A percentile compares a stretch with the other conserved stretches of the same genome.
phyloP scores from a whole-genome alignment of 2,329 filamentous ascomycete genomes.

The Delphinella strobiligena region DNA sequence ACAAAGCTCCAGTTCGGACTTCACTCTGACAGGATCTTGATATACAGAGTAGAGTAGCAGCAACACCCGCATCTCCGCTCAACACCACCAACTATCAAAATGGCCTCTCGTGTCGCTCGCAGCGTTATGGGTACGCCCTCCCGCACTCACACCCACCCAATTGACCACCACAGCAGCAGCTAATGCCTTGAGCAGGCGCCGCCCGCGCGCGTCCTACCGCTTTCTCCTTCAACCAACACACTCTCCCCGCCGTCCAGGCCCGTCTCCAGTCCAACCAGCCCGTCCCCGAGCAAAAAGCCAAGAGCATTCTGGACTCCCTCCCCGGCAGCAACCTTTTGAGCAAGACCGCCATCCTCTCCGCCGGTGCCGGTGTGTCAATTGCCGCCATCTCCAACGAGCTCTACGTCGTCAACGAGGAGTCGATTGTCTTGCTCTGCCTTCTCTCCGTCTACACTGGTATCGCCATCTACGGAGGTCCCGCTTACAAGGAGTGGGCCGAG shows the following conservation, averaged over 20 bases:
- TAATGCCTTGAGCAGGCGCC: slow-evolving; percentile 51
- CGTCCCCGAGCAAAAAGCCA: slow-evolving; percentile 92
- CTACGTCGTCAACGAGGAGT: slow-evolving; percentile 99
- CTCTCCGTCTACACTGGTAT: slow-evolving; percentile 85
- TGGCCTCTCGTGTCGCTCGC: slow-evolving; percentile 96
- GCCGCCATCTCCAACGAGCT: slow-evolving; percentile 99
- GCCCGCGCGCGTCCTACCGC: slow-evolving; percentile 69
- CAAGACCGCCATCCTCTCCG: slow-evolving; percentile 95
- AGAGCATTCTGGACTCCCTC: slow-evolving; percentile 85
- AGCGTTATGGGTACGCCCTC: slow-evolving; percentile 74
- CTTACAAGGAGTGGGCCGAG: slow-evolving; percentile 88
- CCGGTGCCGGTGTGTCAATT: slow-evolving; percentile 76
- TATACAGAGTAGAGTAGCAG: neutral
- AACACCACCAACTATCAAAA: slow-evolving; percentile 48
- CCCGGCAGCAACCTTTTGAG: slow-evolving; percentile 86
- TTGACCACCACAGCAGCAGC: slow-evolving; percentile 11
- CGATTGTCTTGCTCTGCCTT: slow-evolving; percentile 84
- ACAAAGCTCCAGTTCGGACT: neutral
- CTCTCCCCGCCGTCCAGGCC: slow-evolving; percentile 59
- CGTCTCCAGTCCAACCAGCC: slow-evolving; percentile 55
- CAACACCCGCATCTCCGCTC: slow-evolving; percentile 6
- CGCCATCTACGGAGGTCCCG: slow-evolving; percentile 85
- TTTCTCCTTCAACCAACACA: slow-evolving; percentile 50
- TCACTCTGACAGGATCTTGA: neutral
- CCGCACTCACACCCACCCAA: slow-evolving; percentile 11